Percentiles rank a stretch among this genome's conserved stretches.
These are phyloP conservation scores for Talaromyces piceae DNA, from an alignment of 2,329 filamentous ascomycete genomes.

Conservation along the genomic window DNA sequence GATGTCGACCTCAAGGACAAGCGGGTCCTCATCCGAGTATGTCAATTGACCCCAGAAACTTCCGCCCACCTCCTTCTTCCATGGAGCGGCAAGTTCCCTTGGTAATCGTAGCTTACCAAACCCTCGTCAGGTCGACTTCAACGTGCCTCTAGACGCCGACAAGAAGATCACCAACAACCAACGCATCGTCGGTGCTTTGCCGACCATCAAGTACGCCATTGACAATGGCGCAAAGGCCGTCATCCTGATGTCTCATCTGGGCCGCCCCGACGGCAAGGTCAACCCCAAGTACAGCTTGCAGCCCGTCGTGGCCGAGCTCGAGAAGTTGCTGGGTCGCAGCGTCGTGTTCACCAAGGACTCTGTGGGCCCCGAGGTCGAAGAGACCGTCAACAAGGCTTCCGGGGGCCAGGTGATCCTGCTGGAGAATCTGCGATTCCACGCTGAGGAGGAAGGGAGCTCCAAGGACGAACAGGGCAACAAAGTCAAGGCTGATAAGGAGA, in stretches of 20 bases:
- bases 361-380: constrained; percentile 84
- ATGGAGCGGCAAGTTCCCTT: background rate
- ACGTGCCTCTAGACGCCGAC: constrained; percentile 87
- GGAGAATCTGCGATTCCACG: constrained; percentile 97
- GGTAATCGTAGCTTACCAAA: no score
- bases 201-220: constrained; percentile 90
- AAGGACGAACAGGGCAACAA: constrained; percentile 96
- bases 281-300: constrained; percentile 93
- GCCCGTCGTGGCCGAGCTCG: constrained; percentile 82
- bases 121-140: constrained; percentile 89
- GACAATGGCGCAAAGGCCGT: constrained; percentile 88
- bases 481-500: constrained; percentile 90
- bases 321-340: constrained; percentile 77
- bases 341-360: constrained; percentile 87
- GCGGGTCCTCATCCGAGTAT: constrained; percentile 91
- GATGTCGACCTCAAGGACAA: constrained; percentile 98
- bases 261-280: constrained; percentile 81
- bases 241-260: constrained; percentile 96
- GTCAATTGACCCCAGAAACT: constrained; percentile 27
- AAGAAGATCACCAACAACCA: constrained; percentile 98
- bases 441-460: constrained; percentile 93
- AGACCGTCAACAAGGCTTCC: constrained; percentile 73
- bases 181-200: constrained; percentile 91
- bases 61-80: background rate
- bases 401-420: constrained; percentile 80